A percentile compares a stretch with the other conserved stretches of the same genome.
Evolutionary conservation across 2,329 filamentous ascomycete species (phyloP).

Genomic region (Metarhizium sp.): DNA sequence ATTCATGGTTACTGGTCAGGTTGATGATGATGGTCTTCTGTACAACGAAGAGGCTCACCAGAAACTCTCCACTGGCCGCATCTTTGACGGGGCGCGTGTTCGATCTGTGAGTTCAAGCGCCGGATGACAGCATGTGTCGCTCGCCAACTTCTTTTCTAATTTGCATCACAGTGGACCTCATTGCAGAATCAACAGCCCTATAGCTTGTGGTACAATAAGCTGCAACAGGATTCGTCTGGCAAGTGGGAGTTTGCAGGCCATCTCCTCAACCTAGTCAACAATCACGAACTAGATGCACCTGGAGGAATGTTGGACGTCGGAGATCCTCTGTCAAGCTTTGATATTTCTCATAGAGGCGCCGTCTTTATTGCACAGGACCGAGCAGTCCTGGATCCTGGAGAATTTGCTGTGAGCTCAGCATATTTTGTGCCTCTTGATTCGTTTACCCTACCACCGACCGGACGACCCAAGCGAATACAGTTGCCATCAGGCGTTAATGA

Average conservation of each 20-base stretch:
- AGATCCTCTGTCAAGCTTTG: conserved; percentile 18
- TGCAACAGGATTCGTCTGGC: conserved; percentile 15
- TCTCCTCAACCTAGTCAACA: conserved; percentile 23
- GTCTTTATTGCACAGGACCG: conserved; percentile 20
- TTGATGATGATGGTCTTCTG: conserved; percentile 20
- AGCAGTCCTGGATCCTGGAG: conserved; percentile 3
- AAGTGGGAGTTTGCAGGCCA: conserved; percentile 19
- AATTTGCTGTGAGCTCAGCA: conserved; percentile 12
- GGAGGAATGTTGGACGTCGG: conserved; percentile 15
- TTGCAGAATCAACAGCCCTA: conserved; percentile 21
- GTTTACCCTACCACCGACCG: conserved; percentile 14
- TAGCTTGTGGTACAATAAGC: conserved; percentile 28
- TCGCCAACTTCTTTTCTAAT: neutral
- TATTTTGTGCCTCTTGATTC: conserved; percentile 25
- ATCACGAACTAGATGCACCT: conserved; percentile 23
- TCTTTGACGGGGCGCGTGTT: conserved; percentile 25
- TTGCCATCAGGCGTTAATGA: conserved; percentile 6
- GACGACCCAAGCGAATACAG: conserved; percentile 15
- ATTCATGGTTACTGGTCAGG: conserved; percentile 24
- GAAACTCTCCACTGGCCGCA: conserved; percentile 18
- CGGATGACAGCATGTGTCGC: neutral
- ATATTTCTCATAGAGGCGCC: conserved; percentile 24
- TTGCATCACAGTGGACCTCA: conserved; percentile 19
- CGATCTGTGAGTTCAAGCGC: conserved; percentile 18
- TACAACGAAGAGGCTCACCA: conserved; percentile 20